phyloP scores from a whole-genome alignment of 805 yeast genomes.

The Scheffersomyces coipomensis region DNA sequence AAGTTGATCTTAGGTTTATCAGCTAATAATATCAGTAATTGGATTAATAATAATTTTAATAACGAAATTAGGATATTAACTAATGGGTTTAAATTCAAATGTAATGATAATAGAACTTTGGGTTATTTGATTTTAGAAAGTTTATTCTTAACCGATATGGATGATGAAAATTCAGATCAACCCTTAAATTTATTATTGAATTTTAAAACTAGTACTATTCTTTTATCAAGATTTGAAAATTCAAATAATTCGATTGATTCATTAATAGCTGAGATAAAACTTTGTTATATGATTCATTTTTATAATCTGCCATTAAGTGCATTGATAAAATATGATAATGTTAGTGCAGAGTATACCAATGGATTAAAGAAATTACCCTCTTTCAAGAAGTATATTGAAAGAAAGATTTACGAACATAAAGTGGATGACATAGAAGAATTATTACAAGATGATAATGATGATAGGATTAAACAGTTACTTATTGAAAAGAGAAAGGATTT shows the following conservation, averaged over 20 bases:
- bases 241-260: slow-evolving; percentile 42
- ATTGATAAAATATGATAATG: slow-evolving; percentile 13
- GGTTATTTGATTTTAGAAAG: slow-evolving; percentile 33
- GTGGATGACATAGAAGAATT: slow-evolving; percentile 1
- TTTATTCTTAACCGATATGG: slow-evolving; percentile 22
- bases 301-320: slow-evolving; percentile 36
- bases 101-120: slow-evolving; percentile 29
- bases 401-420: slow-evolving; percentile 9
- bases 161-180: slow-evolving; percentile 5
- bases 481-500: not conserved
- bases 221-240: slow-evolving; percentile 33
- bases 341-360: slow-evolving; percentile 14
- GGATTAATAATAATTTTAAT: slow-evolving; percentile 34
- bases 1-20: slow-evolving; percentile 37
- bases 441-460: slow-evolving; percentile 9
- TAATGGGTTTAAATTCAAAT: slow-evolving; percentile 29
- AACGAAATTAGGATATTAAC: slow-evolving; percentile 26
- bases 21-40: slow-evolving; percentile 30
- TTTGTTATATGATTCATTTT: slow-evolving; percentile 38
- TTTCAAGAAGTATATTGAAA: slow-evolving; percentile 34
- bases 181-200: slow-evolving; percentile 15
- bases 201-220: slow-evolving; percentile 21
- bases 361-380: slow-evolving; percentile 34
- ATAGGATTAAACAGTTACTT: slow-evolving; percentile 6
- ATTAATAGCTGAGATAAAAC: slow-evolving; percentile 34